phyloP scores from a whole-genome alignment of 495 filamentous ascomycete genomes.

The Choiromyces venosus region DNA sequence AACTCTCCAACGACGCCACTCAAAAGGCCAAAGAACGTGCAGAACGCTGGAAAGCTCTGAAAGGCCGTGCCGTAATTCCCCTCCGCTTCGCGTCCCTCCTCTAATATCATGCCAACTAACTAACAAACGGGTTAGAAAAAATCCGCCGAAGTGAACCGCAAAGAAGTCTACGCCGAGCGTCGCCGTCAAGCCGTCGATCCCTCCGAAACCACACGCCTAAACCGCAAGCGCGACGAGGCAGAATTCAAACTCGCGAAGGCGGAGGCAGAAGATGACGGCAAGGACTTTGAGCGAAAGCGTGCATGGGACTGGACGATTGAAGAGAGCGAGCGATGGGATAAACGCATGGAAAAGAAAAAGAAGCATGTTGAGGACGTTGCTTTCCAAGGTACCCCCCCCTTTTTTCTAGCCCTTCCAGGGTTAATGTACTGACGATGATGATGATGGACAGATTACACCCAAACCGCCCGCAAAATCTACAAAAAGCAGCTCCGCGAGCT shows the following conservation, averaged over 20 bases:
- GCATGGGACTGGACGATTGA: slow-evolving; percentile 98
- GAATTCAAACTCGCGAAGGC: slow-evolving; percentile 91
- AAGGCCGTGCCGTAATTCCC: slow-evolving; percentile 62
- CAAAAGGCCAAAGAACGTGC: slow-evolving; percentile 54
- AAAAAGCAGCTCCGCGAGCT: slow-evolving; percentile 78
- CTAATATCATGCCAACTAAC: too few species aligned
- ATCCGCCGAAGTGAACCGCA: slow-evolving; percentile 69
- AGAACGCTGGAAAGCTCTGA: slow-evolving; percentile 75
- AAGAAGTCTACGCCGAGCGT: slow-evolving; percentile 76
- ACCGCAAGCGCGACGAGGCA: slow-evolving; percentile 75
- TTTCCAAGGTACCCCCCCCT: slow-evolving; percentile 68
- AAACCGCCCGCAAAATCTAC: slow-evolving; percentile 85
- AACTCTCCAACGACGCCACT: slow-evolving; percentile 38
- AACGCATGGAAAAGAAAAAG: slow-evolving; percentile 77
- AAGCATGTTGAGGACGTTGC: slow-evolving; percentile 75
- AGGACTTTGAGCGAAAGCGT: slow-evolving; percentile 94
- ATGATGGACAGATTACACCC: slow-evolving; percentile 59
- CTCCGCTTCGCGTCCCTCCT: too few species aligned
- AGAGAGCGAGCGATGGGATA: slow-evolving; percentile 90
- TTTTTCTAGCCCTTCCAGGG: too few species aligned
- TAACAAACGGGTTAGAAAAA: too few species aligned
- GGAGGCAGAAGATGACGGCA: slow-evolving; percentile 73
- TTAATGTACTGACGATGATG: slow-evolving; percentile 9
- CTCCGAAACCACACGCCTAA: slow-evolving; percentile 61
- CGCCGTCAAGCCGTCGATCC: slow-evolving; percentile 75